Evolutionary conservation across 306 rosid genomes (phyloP).

Genomic region (Boehmeria nivea): DNA sequence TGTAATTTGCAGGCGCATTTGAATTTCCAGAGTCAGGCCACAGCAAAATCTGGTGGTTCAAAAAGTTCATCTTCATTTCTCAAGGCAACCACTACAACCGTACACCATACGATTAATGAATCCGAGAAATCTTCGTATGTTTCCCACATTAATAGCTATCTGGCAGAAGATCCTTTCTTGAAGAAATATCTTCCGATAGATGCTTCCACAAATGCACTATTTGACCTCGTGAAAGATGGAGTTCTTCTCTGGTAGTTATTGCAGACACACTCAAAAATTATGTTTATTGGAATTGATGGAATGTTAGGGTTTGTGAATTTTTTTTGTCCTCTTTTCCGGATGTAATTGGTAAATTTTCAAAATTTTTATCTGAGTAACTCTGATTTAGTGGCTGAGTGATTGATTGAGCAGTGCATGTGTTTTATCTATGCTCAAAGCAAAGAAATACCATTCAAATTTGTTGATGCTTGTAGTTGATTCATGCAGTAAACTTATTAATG

Average conservation of each 20-base stretch:
- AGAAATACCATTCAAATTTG: no score
- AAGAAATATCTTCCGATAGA: conserved; percentile 81
- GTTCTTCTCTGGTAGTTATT: conserved; percentile 88
- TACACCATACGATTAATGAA: conserved; percentile 82
- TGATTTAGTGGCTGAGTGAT: no score
- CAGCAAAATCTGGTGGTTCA: conserved; percentile 55
- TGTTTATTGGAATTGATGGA: not conserved
- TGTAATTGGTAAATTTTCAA: no score
- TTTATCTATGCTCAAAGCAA: no score
- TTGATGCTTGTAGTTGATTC: conserved; percentile 29
- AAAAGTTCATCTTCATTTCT: conserved; percentile 73
- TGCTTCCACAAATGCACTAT: conserved; percentile 65
- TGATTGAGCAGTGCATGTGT: no score
- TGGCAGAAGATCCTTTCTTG: conserved; percentile 79
- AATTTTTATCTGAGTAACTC: no score
- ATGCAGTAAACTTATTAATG: conserved; percentile 88
- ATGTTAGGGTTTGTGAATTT: conserved; percentile 22
- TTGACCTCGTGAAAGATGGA: conserved; percentile 92
- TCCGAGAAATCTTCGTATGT: conserved; percentile 96
- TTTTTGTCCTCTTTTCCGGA: conserved; percentile 29
- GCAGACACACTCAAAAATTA: conserved; percentile 20
- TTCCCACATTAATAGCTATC: conserved; percentile 71
- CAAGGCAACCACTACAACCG: conserved; percentile 86
- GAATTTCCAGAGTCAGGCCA: conserved; percentile 58
- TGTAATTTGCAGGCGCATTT: conserved; percentile 61